phyloP scores from a whole-genome alignment of 2,329 filamentous ascomycete species.

The Endothia cerciana region DNA sequence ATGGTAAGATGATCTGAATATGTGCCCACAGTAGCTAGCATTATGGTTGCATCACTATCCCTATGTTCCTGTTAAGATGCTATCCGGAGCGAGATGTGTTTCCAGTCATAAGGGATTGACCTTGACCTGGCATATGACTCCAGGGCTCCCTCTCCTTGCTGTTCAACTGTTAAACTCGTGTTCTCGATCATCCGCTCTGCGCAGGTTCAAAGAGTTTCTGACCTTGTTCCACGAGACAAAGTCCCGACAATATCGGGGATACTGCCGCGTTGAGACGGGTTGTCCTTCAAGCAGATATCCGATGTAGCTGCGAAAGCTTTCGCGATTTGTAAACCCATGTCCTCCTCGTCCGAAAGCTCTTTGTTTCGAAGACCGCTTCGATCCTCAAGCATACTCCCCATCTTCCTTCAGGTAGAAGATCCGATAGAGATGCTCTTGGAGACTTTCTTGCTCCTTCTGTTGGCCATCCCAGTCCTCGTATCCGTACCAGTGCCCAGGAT shows the following conservation, averaged over 20 bases:
- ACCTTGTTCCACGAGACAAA: not conserved
- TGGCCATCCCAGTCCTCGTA: not conserved
- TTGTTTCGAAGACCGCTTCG: not conserved
- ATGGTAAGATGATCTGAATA: conserved; percentile 3
- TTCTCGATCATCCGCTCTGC: not conserved
- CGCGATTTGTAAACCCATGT: not conserved
- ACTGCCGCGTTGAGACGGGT: not conserved
- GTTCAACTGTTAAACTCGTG: not conserved
- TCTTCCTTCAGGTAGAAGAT: not conserved
- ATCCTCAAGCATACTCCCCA: not conserved
- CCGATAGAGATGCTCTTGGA: not conserved
- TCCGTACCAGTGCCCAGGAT: not conserved
- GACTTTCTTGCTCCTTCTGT: not conserved
- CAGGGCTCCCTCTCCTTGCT: not conserved
- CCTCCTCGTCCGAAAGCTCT: not conserved
- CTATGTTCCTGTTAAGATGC: not conserved
- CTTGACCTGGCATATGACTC: not conserved
- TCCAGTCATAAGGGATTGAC: not conserved
- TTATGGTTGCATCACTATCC: not conserved
- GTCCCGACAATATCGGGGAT: not conserved
- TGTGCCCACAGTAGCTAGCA: not conserved
- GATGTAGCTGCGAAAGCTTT: not conserved
- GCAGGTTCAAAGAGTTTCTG: not conserved
- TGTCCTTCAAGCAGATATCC: not conserved
- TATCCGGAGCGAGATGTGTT: not conserved